Conservation (phyloP, 495 filamentous ascomycete genomes). For the Cercophora scortea region DNA sequence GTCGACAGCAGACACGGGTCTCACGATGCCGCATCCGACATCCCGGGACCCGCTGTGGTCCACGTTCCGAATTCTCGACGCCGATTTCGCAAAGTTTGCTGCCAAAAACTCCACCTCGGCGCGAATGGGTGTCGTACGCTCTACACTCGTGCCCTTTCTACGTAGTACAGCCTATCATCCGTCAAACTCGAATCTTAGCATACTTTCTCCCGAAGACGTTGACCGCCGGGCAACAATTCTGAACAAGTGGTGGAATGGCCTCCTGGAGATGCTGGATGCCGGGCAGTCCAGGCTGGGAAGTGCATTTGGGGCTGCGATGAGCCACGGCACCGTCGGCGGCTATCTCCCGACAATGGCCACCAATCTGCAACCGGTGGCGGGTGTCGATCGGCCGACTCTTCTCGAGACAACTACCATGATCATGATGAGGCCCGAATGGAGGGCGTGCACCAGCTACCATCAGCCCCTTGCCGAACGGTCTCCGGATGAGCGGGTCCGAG, state of each 20-base stretch:
- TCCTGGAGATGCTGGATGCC: slow-evolving; percentile 79
- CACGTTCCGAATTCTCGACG: slow-evolving; percentile 71
- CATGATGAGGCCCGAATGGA: slow-evolving; percentile 93
- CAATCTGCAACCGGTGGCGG: slow-evolving; percentile 23
- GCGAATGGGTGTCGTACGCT: slow-evolving; percentile 74
- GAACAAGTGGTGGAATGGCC: slow-evolving; percentile 92
- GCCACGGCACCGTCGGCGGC: slow-evolving; percentile 6
- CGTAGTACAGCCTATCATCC: slow-evolving; percentile 61
- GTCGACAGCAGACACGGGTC: slow-evolving; percentile 32
- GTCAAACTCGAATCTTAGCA: slow-evolving; percentile 51
- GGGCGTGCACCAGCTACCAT: slow-evolving; percentile 58
- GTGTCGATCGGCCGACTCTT: slow-evolving; percentile 58
- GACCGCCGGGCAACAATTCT: slow-evolving; percentile 76
- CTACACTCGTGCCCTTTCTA: slow-evolving; percentile 78
- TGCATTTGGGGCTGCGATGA: slow-evolving; percentile 41
- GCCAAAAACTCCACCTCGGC: slow-evolving; percentile 60
- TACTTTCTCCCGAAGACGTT: slow-evolving; percentile 65
- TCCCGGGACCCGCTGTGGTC: slow-evolving; percentile 84
- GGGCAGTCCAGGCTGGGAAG: slow-evolving; percentile 38
- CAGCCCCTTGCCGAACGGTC: slow-evolving; percentile 46
- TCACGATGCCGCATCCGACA: slow-evolving; percentile 35
- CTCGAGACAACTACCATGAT: slow-evolving; percentile 80
- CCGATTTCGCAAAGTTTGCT: slow-evolving; percentile 78
- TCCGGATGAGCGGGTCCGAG: slow-evolving; percentile 29
- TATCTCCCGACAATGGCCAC: slow-evolving; percentile 52